Evolutionary conservation across 768 basidiomycete species (phyloP).

Genomic region (Tricholoma bakamatsutake): DNA sequence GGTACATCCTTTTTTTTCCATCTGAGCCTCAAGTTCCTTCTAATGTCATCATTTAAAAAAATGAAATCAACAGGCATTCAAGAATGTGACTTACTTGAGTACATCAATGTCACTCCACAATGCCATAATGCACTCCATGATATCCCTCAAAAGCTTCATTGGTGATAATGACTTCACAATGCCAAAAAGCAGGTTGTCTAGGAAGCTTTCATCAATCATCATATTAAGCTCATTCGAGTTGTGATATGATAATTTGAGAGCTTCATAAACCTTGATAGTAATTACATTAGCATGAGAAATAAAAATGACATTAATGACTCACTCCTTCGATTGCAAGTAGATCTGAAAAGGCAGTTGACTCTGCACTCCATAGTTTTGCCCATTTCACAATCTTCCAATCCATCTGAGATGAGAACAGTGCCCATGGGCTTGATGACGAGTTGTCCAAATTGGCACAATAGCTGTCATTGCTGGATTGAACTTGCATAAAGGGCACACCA

Average conservation of each 20-base stretch:
- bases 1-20: conserved; percentile 18
- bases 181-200: conserved; percentile 15
- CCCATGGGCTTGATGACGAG: conserved; percentile 11
- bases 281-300: conserved; percentile 1
- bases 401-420: conserved; percentile 27
- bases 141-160: conserved; percentile 25
- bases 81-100: conserved; percentile 32
- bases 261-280: conserved; percentile 21
- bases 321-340: conserved; percentile 34
- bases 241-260: conserved; percentile 21
- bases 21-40: conserved; percentile 9
- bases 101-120: conserved; percentile 32
- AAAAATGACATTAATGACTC: conserved; percentile 8
- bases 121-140: conserved; percentile 29
- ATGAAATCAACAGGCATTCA: not conserved
- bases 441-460: conserved; percentile 1
- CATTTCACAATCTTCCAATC: conserved; percentile 36
- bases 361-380: conserved; percentile 29
- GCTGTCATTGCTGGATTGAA: not conserved
- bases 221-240: conserved; percentile 21
- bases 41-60: not conserved
- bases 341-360: conserved; percentile 32
- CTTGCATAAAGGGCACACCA: not conserved
- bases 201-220: conserved; percentile 24
- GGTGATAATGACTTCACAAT: conserved; percentile 20